These are phyloP conservation scores for Venturiaceae sp. DNA, from an alignment of 2,329 filamentous ascomycete species.

Conservation along the genomic window DNA sequence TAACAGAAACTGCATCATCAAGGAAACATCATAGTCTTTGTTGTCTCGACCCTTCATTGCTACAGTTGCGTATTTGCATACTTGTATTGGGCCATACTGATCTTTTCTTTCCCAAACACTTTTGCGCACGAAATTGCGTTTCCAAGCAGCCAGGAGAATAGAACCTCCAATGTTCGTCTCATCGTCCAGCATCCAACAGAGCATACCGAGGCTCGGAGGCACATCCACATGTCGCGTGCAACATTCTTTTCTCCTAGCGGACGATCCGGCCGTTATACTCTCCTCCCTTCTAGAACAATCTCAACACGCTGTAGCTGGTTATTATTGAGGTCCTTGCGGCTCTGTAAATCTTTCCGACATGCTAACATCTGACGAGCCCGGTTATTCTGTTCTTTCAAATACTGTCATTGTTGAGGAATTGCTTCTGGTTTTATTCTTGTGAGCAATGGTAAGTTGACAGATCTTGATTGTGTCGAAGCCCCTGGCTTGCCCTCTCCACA, in stretches of 20 bases:
- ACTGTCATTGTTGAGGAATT: too few relatives aligned
- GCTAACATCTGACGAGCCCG: not conserved
- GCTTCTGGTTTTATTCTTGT: too few relatives aligned
- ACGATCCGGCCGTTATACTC: not conserved
- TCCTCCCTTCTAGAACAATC: not conserved
- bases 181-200: not conserved
- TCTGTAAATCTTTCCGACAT: not conserved
- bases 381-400: too few relatives aligned
- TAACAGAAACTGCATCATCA: conserved; percentile 1
- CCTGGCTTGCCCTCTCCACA: not conserved
- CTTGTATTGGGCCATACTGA: too few relatives aligned
- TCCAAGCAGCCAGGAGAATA: not conserved
- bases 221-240: not conserved
- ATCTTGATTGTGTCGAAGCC: too few relatives aligned
- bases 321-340: too few relatives aligned
- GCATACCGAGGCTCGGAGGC: not conserved
- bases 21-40: too few relatives aligned
- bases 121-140: not conserved
- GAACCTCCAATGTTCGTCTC: not conserved
- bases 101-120: not conserved
- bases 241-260: not conserved
- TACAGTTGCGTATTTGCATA: too few relatives aligned
- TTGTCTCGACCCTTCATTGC: too few relatives aligned
- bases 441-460: too few relatives aligned
- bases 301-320: too few relatives aligned